Evolutionary conservation across 2,329 filamentous ascomycete genomes (phyloP).

Genomic region (Clonostachys solani): DNA sequence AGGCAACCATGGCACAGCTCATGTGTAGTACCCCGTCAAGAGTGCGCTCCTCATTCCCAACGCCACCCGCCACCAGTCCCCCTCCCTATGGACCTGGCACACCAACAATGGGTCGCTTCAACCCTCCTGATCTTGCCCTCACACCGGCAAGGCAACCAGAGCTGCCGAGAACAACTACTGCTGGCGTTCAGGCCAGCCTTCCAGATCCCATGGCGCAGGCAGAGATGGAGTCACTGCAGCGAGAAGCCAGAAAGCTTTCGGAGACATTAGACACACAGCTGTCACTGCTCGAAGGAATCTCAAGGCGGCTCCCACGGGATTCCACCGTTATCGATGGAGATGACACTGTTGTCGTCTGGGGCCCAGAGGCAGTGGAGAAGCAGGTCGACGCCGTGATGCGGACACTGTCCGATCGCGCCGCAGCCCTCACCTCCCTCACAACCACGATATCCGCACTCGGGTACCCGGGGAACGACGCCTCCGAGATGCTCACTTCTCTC

Average conservation of each 20-base stretch:
- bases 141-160: background rate
- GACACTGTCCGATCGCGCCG: slow-evolving; percentile 42
- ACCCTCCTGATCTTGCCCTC: background rate
- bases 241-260: slow-evolving; percentile 43
- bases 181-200: slow-evolving; percentile 33
- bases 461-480: slow-evolving; percentile 41
- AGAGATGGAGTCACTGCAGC: slow-evolving; percentile 41
- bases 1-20: slow-evolving; percentile 45
- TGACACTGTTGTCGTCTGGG: background rate
- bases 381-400: slow-evolving; percentile 37
- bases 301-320: slow-evolving; percentile 21
- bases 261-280: slow-evolving; percentile 42
- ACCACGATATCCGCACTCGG: slow-evolving; percentile 42
- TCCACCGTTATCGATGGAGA: slow-evolving; percentile 1
- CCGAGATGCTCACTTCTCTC: slow-evolving; percentile 44
- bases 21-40: slow-evolving; percentile 46
- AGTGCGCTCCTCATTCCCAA: slow-evolving; percentile 40
- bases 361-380: slow-evolving; percentile 28
- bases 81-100: slow-evolving; percentile 29
- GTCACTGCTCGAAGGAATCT: slow-evolving; percentile 29
- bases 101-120: background rate
- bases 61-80: slow-evolving; percentile 52
- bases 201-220: slow-evolving; percentile 39
- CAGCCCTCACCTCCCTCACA: slow-evolving; percentile 38
- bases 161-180: slow-evolving; percentile 12